Base-by-base conservation (phyloP, 805 yeast species). In the Wickerhamiella brachini region DNA sequence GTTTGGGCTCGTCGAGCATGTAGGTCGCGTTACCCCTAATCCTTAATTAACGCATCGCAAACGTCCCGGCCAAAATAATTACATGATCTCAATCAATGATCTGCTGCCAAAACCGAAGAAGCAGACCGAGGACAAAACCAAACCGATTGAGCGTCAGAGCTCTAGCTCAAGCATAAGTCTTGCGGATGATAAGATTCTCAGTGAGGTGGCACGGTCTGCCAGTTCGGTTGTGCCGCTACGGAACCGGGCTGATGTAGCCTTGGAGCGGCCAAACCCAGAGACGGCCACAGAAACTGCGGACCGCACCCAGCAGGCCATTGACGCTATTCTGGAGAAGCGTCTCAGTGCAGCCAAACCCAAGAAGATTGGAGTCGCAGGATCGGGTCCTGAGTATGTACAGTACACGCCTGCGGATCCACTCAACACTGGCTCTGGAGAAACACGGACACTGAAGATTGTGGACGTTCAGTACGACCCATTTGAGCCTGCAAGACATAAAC, bases 401-500 rank as follows among this genome's bases (percentile, higher is more conserved):
- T 76, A 71, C 59, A 72, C 73, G 1, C 75, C 76, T 1, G 59
- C 72, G 1, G 54, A 47, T 6, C 67, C 68, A 45, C 61, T 67
- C 18, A 56, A 69, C 23, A 62, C 68, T 9, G 66, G 63, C 17
- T 17, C 15, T 29, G 56, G 56, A 10, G 48, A 55, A 17, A 55
- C 60, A 53, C 66, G 85, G 51, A 68, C 74, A 3, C 74, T 88
- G 24, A 80, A 80, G 58, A 78, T 89, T 44, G 79, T 80, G 13
- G 85, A 81, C 50, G 75, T 71, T 45, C 75, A 79, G 54, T 73
- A 75, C 46, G 97, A 90, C 67, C 97, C 97, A 0, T 74, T 89
- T 75, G 79, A 85, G 37, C 96, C 96, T 0, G 80, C 89, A 0
- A 78, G 79, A 51, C 80, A 82, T 67, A 81, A 80, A 61, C 71